A percentile compares a stretch with the other conserved stretches of the same genome.
These are phyloP conservation scores for Salix dunnii DNA, from an alignment of 345 rosid genomes.

Conservation along the genomic window DNA sequence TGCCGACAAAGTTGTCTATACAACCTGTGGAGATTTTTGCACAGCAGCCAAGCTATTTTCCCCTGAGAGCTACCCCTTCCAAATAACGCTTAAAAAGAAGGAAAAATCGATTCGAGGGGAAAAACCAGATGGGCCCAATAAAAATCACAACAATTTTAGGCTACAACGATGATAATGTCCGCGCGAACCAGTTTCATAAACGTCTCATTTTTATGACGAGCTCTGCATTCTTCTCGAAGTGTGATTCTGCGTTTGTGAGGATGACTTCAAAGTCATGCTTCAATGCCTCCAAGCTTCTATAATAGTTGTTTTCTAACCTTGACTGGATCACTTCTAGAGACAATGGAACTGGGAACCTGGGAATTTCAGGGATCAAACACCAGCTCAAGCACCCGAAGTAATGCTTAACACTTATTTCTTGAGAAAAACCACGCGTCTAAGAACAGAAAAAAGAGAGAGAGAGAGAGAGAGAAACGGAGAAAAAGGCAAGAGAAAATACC, in stretches of 20 bases:
- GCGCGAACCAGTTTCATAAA: conserved; percentile 53
- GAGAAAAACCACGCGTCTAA: neutral
- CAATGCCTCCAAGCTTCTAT: conserved; percentile 70
- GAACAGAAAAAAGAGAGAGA: too few species aligned
- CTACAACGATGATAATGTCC: conserved; percentile 48
- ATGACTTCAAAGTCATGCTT: conserved; percentile 67
- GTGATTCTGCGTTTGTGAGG: conserved; percentile 66
- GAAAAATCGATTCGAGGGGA: conserved; percentile 1
- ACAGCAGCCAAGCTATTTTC: conserved; percentile 23
- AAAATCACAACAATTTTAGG: conserved; percentile 5
- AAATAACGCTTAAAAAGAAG: neutral
- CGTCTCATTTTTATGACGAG: conserved; percentile 46
- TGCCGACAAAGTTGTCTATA: conserved; percentile 22
- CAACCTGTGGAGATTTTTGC: conserved; percentile 36
- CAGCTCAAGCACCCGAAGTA: neutral
- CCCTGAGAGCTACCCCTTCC: neutral
- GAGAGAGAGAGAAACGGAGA: too few species aligned
- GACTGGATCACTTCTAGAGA: conserved; percentile 61
- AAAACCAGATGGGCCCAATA: neutral
- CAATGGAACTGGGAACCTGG: conserved; percentile 88
- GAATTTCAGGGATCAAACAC: neutral
- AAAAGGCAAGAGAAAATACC: conserved; percentile 35
- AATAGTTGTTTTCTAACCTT: conserved; percentile 81
- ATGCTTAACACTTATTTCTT: neutral
- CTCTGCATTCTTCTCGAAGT: conserved; percentile 54